Evolutionary conservation across 1,284 basidiomycete genomes (phyloP).

Genomic region (Malassezia yamatoensis): DNA sequence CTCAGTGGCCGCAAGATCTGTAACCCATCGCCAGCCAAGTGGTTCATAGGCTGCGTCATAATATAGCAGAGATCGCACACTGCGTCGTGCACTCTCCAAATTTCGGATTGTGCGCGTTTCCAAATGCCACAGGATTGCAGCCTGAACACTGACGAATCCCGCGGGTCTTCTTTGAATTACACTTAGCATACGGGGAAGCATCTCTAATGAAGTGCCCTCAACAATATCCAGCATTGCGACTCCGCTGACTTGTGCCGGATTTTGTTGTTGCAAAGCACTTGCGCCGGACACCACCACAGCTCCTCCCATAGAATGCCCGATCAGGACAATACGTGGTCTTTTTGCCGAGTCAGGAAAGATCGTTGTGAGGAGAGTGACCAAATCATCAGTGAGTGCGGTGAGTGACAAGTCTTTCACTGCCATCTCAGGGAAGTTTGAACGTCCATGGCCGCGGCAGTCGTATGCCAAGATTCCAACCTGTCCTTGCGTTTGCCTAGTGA

Average conservation of each 20-base stretch:
- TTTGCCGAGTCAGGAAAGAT: constrained; percentile 22
- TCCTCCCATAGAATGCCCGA: constrained; percentile 50
- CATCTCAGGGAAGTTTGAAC: constrained; percentile 5
- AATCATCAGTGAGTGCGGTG: constrained; percentile 25
- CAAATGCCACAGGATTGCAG: constrained; percentile 89
- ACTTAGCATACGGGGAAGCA: constrained; percentile 76
- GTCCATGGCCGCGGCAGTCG: constrained; percentile 73
- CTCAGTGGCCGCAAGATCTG: constrained; percentile 70
- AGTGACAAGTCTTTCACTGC: constrained; percentile 31
- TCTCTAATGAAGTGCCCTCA: constrained; percentile 90
- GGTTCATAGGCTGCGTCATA: background rate
- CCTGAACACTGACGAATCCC: constrained; percentile 69
- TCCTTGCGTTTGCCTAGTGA: constrained; percentile 57
- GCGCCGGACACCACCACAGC: constrained; percentile 29
- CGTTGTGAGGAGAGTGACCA: constrained; percentile 20
- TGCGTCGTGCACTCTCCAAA: constrained; percentile 37
- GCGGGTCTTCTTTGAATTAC: constrained; percentile 75
- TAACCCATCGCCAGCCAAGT: constrained; percentile 59
- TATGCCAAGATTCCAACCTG: constrained; percentile 72
- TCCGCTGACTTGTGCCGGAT: constrained; percentile 55
- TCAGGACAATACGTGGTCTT: constrained; percentile 31
- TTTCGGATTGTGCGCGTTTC: constrained; percentile 40
- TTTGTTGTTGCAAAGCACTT: constrained; percentile 20
- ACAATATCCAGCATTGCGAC: constrained; percentile 89
- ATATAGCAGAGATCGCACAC: constrained; percentile 34